A percentile compares a stretch with the other conserved stretches of the same genome.
Evolutionary conservation across 2,329 filamentous ascomycete species (phyloP).

Genomic region (Scedosporium minutisporum): DNA sequence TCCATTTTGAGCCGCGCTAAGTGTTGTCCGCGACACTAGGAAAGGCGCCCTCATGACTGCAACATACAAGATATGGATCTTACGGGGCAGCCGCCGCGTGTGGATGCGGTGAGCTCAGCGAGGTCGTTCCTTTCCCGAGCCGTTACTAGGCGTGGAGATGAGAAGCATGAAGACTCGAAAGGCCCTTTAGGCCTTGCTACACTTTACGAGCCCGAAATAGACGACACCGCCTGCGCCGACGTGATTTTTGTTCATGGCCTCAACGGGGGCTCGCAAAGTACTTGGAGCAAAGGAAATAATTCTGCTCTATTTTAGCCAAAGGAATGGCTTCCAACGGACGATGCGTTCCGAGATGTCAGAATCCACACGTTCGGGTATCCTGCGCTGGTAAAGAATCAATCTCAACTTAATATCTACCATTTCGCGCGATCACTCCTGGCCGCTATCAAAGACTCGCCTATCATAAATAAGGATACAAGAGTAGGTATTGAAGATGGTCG

Average conservation of each 20-base stretch:
- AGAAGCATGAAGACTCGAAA: slow-evolving; percentile 7
- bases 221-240: slow-evolving; percentile 12
- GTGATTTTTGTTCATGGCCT: slow-evolving; percentile 30
- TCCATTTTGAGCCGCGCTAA: too few relatives aligned
- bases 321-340: slow-evolving; percentile 22
- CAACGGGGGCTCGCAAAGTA: slow-evolving; percentile 23
- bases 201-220: slow-evolving; percentile 9
- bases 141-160: not conserved
- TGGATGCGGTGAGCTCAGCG: not conserved
- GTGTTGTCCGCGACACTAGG: not conserved
- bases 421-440: slow-evolving; percentile 20
- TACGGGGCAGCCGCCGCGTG: not conserved
- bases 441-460: slow-evolving; percentile 18
- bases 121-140: not conserved
- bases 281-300: slow-evolving; percentile 20
- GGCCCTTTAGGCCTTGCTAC: slow-evolving; percentile 17
- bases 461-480: not conserved
- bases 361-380: slow-evolving; percentile 23
- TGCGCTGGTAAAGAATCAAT: slow-evolving; percentile 12
- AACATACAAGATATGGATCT: not conserved
- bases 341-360: slow-evolving; percentile 19
- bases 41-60: not conserved
- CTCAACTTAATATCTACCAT: slow-evolving; percentile 20
- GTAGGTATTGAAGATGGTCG: not conserved
- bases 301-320: slow-evolving; percentile 21